Percentiles rank a stretch among this genome's conserved stretches.
These are phyloP conservation scores for Cladophialophora psammophila DNA, from an alignment of 2,329 filamentous ascomycete genomes.

Conservation along the genomic window DNA sequence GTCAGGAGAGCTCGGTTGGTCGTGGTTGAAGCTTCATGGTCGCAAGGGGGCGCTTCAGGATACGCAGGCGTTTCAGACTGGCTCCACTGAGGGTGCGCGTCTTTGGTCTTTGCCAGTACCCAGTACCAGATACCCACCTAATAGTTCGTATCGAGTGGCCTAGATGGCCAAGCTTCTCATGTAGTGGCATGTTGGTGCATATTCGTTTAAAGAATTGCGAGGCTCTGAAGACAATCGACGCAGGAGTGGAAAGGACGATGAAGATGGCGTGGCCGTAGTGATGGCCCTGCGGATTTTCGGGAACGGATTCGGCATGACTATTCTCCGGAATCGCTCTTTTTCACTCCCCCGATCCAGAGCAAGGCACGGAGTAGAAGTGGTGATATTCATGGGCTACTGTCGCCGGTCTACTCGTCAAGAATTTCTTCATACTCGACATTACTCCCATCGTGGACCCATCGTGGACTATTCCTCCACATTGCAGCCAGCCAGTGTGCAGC, in stretches of 20 bases:
- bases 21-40: constrained; percentile 28
- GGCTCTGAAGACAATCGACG: neutral
- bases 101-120: constrained; percentile 7
- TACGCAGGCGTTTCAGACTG: constrained; percentile 32
- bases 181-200: neutral
- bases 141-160: constrained; percentile 1
- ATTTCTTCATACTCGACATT: neutral
- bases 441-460: neutral
- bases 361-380: neutral
- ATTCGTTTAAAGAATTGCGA: neutral
- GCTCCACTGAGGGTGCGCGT: constrained; percentile 27
- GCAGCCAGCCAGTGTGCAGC: neutral
- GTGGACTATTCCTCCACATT: neutral
- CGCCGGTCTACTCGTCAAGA: neutral
- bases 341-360: too few species aligned
- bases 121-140: constrained; percentile 13
- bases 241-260: neutral
- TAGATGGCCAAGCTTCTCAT: neutral
- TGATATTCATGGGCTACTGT: neutral
- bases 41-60: constrained; percentile 34
- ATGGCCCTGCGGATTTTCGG: neutral
- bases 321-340: neutral
- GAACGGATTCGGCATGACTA: neutral
- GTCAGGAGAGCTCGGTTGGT: constrained; percentile 34
- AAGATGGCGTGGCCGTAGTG: neutral